Conservation (phyloP, 1,284 basidiomycete species). For the Moesziomyces parantarcticus region DNA sequence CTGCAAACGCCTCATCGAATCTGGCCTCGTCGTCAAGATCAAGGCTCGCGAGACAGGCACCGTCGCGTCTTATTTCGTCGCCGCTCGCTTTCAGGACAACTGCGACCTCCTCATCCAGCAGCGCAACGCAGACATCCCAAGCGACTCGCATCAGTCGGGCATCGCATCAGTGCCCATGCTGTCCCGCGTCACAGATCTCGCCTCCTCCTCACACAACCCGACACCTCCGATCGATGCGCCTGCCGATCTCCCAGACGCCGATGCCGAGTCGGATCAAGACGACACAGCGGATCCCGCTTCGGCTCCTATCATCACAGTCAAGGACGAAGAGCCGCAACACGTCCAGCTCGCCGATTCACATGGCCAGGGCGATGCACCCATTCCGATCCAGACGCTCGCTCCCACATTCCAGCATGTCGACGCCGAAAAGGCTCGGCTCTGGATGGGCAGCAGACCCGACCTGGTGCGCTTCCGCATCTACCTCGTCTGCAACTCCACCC, state of each 20-base stretch:
- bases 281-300: conserved; percentile 10
- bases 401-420: conserved; percentile 41
- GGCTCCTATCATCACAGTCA: conserved; percentile 30
- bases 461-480: conserved; percentile 48
- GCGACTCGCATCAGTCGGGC: conserved; percentile 11
- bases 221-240: not conserved
- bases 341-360: not conserved
- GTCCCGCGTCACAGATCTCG: not conserved
- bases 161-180: not conserved
- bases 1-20: conserved; percentile 52
- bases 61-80: conserved; percentile 45
- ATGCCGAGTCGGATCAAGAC: conserved; percentile 13
- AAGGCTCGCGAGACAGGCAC: conserved; percentile 58
- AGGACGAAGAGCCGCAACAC: conserved; percentile 18
- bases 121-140: conserved; percentile 24
- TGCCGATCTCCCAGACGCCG: not conserved
- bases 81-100: conserved; percentile 32
- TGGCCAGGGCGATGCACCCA: not conserved
- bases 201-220: not conserved
- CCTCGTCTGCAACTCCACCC: conserved; percentile 22
- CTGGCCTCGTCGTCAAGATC: conserved; percentile 45
- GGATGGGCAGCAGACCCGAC: conserved; percentile 54
- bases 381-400: not conserved
- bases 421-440: conserved; percentile 32
- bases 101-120: conserved; percentile 52